Conservation (phyloP, 2,329 filamentous ascomycete genomes). For the Colletotrichum tanaceti region DNA sequence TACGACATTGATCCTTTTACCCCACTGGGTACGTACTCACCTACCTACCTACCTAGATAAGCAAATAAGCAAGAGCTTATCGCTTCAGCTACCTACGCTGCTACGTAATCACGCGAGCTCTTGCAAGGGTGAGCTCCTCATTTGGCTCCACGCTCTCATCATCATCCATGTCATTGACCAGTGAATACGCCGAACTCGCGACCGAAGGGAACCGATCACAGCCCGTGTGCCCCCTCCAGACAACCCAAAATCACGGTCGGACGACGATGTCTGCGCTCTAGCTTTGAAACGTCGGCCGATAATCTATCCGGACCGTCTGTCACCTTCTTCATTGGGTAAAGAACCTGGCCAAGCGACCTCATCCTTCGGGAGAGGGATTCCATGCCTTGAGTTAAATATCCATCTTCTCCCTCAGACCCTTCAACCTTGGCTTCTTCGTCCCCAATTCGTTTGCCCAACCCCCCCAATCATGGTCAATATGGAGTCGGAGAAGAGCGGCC, state of each 20-base stretch:
- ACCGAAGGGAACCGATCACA: constrained; percentile 29
- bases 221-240: constrained; percentile 22
- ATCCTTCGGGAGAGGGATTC: constrained; percentile 15
- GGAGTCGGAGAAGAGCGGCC: constrained; percentile 53
- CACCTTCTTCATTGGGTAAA: constrained; percentile 39
- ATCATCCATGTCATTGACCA: constrained; percentile 38
- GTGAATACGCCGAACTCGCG: constrained; percentile 36
- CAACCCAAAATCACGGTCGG: constrained; percentile 10
- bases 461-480: constrained; percentile 10
- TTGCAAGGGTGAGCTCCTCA: constrained; percentile 37
- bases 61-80: constrained; percentile 30
- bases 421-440: neutral
- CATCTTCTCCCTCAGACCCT: neutral
- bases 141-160: constrained; percentile 37
- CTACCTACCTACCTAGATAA: too few relatives aligned
- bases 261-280: constrained; percentile 29
- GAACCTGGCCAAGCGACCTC: constrained; percentile 10
- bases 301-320: constrained; percentile 30
- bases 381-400: constrained; percentile 7
- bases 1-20: too few relatives aligned
- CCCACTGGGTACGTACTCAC: too few relatives aligned
- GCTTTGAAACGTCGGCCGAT: constrained; percentile 35
- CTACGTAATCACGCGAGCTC: constrained; percentile 35
- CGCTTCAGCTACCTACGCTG: constrained; percentile 26
- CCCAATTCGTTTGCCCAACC: constrained; percentile 5